A percentile compares a stretch with the other conserved stretches of the same genome.
Conservation (phyloP, 148 eudicot genomes). For the Arctostaphylos glauca region DNA sequence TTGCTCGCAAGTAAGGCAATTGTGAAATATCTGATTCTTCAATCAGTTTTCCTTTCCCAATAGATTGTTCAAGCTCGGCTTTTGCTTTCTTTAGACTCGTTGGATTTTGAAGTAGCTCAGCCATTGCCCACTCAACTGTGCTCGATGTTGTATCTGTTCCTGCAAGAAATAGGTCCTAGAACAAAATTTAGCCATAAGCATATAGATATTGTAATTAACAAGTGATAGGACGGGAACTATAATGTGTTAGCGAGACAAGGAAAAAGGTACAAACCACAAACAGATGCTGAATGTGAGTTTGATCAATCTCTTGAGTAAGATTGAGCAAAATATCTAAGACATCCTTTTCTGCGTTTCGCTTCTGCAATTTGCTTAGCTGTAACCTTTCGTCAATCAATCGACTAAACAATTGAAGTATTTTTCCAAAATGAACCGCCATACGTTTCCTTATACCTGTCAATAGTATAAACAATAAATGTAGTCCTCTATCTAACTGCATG, state of each 20-base stretch:
- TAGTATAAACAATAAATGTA: background rate
- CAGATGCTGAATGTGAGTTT: conserved; percentile 20
- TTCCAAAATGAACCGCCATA: background rate
- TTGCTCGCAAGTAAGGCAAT: conserved; percentile 2
- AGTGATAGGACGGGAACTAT: background rate
- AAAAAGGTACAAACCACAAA: conserved; percentile 9
- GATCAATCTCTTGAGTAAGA: conserved; percentile 12
- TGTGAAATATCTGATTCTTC: background rate
- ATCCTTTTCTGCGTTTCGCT: background rate
- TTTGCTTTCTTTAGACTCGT: background rate
- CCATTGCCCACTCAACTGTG: conserved; percentile 1
- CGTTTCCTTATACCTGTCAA: conserved; percentile 1
- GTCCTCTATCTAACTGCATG: too few relatives aligned
- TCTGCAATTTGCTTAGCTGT: background rate
- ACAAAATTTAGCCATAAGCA: background rate
- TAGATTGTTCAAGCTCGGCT: background rate
- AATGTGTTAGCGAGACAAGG: background rate
- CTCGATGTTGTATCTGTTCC: background rate
- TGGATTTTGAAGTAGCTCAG: background rate
- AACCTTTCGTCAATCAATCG: conserved; percentile 13
- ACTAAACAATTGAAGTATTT: conserved; percentile 15
- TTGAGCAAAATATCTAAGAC: conserved; percentile 24
- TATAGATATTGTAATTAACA: background rate
- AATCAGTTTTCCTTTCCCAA: background rate
- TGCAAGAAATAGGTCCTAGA: background rate